Percentiles rank a stretch among this genome's conserved stretches.
phyloP scores from a whole-genome alignment of 139 green algal genomes.

The Picochlorum costavermella region DNA sequence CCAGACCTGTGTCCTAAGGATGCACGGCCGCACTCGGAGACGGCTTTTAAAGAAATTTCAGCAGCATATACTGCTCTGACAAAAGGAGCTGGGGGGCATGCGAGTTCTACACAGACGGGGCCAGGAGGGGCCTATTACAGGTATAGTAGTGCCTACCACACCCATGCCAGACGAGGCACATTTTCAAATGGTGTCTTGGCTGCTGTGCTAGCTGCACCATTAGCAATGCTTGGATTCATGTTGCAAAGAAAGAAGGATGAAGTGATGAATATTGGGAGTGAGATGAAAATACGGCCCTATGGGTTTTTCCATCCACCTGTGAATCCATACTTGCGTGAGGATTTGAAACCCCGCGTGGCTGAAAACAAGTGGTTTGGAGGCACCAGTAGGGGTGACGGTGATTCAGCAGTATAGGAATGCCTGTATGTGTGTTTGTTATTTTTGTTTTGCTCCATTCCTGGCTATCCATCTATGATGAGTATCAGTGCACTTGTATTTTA shows the following conservation, averaged over 20 bases:
- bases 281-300: slow-evolving; percentile 6
- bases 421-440: no score
- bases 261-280: not conserved
- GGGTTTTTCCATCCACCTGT: slow-evolving; percentile 9
- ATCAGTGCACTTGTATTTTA: no score
- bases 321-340: slow-evolving; percentile 12
- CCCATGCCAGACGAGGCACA: not conserved
- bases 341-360: not conserved
- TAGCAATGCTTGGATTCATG: slow-evolving; percentile 7
- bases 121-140: not conserved
- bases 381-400: not conserved
- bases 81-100: not conserved
- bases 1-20: slow-evolving; percentile 5
- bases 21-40: slow-evolving; percentile 4
- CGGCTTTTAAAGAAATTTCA: slow-evolving; percentile 13
- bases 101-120: not conserved
- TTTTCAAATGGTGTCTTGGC: slow-evolving; percentile 10
- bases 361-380: not conserved
- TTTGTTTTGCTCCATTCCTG: no score
- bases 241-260: slow-evolving; percentile 1
- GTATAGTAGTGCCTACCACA: not conserved
- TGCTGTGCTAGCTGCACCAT: slow-evolving; percentile 3
- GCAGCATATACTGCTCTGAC: slow-evolving; percentile 6
- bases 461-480: no score
- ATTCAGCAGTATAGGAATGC: no score